Conservation (phyloP, 371 early-diverging fungal species). For the Mortierella sp. region DNA sequence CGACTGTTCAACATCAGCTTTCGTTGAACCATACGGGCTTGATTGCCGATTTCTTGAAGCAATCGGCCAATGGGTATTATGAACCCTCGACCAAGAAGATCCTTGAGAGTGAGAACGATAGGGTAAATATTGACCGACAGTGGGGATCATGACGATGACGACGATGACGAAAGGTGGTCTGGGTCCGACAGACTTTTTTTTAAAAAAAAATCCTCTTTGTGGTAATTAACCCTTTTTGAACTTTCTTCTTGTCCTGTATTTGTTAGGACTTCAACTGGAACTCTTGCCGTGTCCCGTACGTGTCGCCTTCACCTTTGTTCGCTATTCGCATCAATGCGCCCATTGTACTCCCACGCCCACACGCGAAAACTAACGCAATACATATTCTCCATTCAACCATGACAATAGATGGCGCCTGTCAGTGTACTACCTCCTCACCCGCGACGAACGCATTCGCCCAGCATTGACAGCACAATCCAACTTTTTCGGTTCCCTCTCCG, state of each 20-base stretch:
- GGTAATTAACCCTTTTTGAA: neutral
- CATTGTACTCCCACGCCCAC: too few relatives aligned
- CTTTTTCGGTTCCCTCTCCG: constrained; percentile 69
- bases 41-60: constrained; percentile 72
- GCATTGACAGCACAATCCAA: constrained; percentile 66
- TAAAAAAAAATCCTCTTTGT: neutral
- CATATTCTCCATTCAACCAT: neutral
- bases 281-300: constrained; percentile 60
- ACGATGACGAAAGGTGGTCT: neutral
- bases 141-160: neutral
- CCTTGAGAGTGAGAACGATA: constrained; percentile 60
- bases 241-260: neutral
- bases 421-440: constrained; percentile 70
- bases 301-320: neutral
- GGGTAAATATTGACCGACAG: constrained; percentile 19
- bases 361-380: neutral
- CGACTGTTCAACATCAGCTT: constrained; percentile 61
- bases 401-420: constrained; percentile 67
- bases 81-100: constrained; percentile 65
- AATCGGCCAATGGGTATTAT: constrained; percentile 61
- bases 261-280: constrained; percentile 58
- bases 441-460: constrained; percentile 67
- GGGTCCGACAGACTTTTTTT: neutral
- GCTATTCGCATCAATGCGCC: too few relatives aligned
- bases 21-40: constrained; percentile 69